Conservation (phyloP, 768 basidiomycete genomes). For the Filobasidium wieringae region DNA sequence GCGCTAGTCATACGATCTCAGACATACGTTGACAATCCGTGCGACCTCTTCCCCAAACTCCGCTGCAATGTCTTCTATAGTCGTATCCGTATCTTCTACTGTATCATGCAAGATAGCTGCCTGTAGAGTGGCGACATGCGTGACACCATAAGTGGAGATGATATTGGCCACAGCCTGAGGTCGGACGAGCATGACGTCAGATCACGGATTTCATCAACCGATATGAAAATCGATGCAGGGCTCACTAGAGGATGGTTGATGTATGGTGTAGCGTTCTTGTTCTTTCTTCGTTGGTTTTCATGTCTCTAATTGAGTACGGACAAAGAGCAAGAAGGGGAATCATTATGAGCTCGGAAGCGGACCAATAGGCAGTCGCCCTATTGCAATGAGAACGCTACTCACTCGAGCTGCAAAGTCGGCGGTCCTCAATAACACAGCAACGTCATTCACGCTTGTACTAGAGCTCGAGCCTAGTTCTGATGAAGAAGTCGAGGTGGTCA, state of each 20-base stretch:
- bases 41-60: slow-evolving; percentile 35
- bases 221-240: neutral
- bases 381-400: slow-evolving; percentile 6
- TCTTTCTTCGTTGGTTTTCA: slow-evolving; percentile 33
- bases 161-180: slow-evolving; percentile 32
- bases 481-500: no score
- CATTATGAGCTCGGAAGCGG: neutral
- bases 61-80: slow-evolving; percentile 29
- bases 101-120: slow-evolving; percentile 39
- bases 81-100: slow-evolving; percentile 39
- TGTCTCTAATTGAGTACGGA: slow-evolving; percentile 25
- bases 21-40: slow-evolving; percentile 30
- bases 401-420: slow-evolving; percentile 34
- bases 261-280: slow-evolving; percentile 35
- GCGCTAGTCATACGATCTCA: no score
- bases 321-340: neutral
- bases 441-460: slow-evolving; percentile 16
- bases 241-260: slow-evolving; percentile 38
- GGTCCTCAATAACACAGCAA: slow-evolving; percentile 26
- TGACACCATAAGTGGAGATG: slow-evolving; percentile 32
- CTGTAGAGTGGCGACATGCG: slow-evolving; percentile 30
- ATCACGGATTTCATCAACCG: neutral
- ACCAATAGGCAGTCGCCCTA: slow-evolving; percentile 1
- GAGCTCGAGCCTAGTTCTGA: no score
- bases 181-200: neutral